Conservation (phyloP, 1,139 yeast species). For the Sugiyamaella grinbergsii region DNA sequence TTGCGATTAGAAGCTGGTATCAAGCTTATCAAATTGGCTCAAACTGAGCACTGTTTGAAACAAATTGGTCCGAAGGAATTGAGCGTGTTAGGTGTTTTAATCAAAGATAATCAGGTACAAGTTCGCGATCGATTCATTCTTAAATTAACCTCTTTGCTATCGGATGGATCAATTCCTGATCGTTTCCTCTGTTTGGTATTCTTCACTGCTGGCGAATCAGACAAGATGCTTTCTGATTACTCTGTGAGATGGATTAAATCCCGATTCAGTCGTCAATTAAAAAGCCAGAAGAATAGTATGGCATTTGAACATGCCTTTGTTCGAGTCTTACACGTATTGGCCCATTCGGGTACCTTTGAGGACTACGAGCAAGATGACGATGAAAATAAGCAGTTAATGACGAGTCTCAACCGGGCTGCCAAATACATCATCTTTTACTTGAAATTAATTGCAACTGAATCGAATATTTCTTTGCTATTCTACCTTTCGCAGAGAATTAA, state of each 20-base stretch:
- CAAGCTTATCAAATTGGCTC: constrained; percentile 64
- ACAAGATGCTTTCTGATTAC: constrained; percentile 50
- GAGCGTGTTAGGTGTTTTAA: constrained; percentile 56
- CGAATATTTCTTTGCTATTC: constrained; percentile 70
- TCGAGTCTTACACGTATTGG: constrained; percentile 66
- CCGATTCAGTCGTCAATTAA: constrained; percentile 49
- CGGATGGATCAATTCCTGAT: constrained; percentile 59
- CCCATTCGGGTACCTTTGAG: constrained; percentile 67
- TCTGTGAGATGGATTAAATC: constrained; percentile 76
- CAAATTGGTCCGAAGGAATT: constrained; percentile 57
- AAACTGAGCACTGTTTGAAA: constrained; percentile 54
- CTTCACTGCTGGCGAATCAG: constrained; percentile 77
- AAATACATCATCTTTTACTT: constrained; percentile 62
- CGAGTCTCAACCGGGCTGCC: constrained; percentile 28
- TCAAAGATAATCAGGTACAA: constrained; percentile 64
- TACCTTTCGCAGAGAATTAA: constrained; percentile 79
- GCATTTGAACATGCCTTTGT: constrained; percentile 66
- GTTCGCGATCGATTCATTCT: constrained; percentile 60
- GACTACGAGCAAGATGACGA: constrained; percentile 33
- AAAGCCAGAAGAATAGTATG: constrained; percentile 34
- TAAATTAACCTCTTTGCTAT: constrained; percentile 55
- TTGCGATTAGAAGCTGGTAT: constrained; percentile 71
- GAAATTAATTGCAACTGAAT: constrained; percentile 61
- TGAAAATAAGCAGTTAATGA: constrained; percentile 10
- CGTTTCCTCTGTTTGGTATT: constrained; percentile 68